These are phyloP conservation scores for Cladosporium sp. DNA, from an alignment of 2,329 filamentous ascomycete species.

Conservation along the genomic window DNA sequence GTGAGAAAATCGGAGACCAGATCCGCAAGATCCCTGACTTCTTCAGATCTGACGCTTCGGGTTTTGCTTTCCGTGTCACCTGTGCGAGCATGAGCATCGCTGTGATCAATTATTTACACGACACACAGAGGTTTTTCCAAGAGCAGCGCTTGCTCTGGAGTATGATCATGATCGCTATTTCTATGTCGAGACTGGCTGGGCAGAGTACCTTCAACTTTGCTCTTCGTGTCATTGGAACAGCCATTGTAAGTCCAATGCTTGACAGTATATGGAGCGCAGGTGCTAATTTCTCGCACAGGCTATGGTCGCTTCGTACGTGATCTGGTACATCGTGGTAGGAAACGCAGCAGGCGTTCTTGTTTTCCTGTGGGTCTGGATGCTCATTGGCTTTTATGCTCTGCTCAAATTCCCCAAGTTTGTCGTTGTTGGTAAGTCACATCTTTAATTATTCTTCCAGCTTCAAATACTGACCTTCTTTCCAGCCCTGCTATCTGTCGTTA, in stretches of 20 bases:
- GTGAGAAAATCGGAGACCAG: constrained; percentile 63
- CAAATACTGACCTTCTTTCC: neutral
- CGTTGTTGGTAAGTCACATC: constrained; percentile 48
- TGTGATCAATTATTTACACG: constrained; percentile 65
- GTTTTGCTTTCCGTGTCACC: constrained; percentile 71
- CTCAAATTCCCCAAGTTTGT: constrained; percentile 68
- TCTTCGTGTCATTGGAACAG: constrained; percentile 66
- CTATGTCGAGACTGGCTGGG: constrained; percentile 69
- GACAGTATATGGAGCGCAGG: neutral
- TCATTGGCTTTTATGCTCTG: constrained; percentile 69
- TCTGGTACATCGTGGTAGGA: constrained; percentile 74
- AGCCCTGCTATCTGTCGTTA: constrained; percentile 63
- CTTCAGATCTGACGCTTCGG: constrained; percentile 64
- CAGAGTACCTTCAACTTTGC: constrained; percentile 68
- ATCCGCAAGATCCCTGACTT: constrained; percentile 61
- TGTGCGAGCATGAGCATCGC: constrained; percentile 72
- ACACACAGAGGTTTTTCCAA: constrained; percentile 67
- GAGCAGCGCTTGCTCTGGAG: constrained; percentile 73
- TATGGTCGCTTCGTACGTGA: constrained; percentile 64
- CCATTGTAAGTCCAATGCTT: constrained; percentile 41
- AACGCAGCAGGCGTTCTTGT: constrained; percentile 66
- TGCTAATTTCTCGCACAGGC: constrained; percentile 56
- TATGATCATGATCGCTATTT: constrained; percentile 71
- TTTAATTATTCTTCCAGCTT: neutral
- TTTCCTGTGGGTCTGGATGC: constrained; percentile 65